A percentile compares a stretch with the other conserved stretches of the same genome.
These are phyloP conservation scores for Mucuna pruriens DNA, from an alignment of 306 rosid genomes.

Conservation along the genomic window DNA sequence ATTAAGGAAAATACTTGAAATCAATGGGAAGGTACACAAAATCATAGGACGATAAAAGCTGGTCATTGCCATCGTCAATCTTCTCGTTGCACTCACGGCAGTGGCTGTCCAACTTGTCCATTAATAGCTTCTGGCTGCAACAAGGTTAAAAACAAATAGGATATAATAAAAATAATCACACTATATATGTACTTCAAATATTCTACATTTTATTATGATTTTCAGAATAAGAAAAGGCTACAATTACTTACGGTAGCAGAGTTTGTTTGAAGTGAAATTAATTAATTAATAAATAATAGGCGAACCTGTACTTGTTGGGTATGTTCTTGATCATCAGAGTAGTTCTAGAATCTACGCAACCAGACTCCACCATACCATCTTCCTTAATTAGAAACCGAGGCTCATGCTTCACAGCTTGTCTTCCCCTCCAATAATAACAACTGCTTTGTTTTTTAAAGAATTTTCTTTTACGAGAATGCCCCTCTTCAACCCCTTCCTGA, in stretches of 20 bases:
- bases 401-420: slow-evolving; percentile 60
- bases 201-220: too few relatives aligned
- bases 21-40: slow-evolving; percentile 92
- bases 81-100: slow-evolving; percentile 85
- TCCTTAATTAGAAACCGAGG: slow-evolving; percentile 62
- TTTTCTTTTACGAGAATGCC: not conserved
- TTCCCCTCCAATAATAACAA: slow-evolving; percentile 60
- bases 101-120: slow-evolving; percentile 94
- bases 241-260: too few relatives aligned
- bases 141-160: too few relatives aligned
- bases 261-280: too few relatives aligned
- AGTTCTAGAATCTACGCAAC: slow-evolving; percentile 67
- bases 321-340: slow-evolving; percentile 96
- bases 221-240: too few relatives aligned
- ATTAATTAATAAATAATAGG: not conserved
- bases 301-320: slow-evolving; percentile 94
- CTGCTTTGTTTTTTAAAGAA: too few relatives aligned
- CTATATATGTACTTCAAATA: not conserved
- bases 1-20: slow-evolving; percentile 62
- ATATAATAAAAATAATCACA: not conserved
- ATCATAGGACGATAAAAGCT: slow-evolving; percentile 76
- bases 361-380: slow-evolving; percentile 48
- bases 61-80: slow-evolving; percentile 53
- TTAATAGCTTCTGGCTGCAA: slow-evolving; percentile 76
- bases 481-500: slow-evolving; percentile 36